Evolutionary conservation across 345 rosid genomes (phyloP).

Genomic region (Murraya koenigii): DNA sequence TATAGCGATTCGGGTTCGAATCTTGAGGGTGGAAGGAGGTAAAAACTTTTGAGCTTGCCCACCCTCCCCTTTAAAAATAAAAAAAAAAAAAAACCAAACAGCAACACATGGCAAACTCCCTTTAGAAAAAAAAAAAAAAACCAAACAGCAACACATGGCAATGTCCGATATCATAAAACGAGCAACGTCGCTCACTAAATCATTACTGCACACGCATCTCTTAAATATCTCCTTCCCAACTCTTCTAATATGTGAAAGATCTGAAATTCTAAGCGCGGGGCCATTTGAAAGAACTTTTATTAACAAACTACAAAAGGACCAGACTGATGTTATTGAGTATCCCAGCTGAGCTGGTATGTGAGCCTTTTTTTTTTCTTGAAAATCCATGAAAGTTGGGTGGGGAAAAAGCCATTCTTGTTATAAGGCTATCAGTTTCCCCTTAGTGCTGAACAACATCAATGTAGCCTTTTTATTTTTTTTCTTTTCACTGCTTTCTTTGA

Average conservation of each 20-base stretch:
- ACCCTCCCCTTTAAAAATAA: too few species aligned
- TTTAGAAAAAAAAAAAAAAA: too few species aligned
- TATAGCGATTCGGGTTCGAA: too few species aligned
- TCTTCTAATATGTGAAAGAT: too few species aligned
- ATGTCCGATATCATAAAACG: too few species aligned
- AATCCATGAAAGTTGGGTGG: conserved; percentile 10
- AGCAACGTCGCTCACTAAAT: too few species aligned
- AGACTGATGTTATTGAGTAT: not conserved
- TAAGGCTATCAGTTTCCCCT: conserved; percentile 6
- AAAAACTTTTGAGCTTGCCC: too few species aligned
- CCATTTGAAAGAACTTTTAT: not conserved
- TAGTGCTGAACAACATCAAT: conserved; percentile 41
- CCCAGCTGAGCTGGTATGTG: conserved; percentile 10
- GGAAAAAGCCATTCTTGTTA: conserved; percentile 12
- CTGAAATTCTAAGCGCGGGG: not conserved
- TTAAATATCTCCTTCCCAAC: not conserved
- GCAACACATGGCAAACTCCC: too few species aligned
- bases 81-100: too few species aligned
- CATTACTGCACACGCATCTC: not conserved
- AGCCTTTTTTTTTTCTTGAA: not conserved
- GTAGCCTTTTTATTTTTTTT: conserved; percentile 13
- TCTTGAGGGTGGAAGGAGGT: too few species aligned
- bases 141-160: too few species aligned
- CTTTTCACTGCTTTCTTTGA: conserved; percentile 21
- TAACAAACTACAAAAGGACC: not conserved